Evolutionary conservation across 2,329 filamentous ascomycete genomes (phyloP).

Genomic region (Xylaria sp.): DNA sequence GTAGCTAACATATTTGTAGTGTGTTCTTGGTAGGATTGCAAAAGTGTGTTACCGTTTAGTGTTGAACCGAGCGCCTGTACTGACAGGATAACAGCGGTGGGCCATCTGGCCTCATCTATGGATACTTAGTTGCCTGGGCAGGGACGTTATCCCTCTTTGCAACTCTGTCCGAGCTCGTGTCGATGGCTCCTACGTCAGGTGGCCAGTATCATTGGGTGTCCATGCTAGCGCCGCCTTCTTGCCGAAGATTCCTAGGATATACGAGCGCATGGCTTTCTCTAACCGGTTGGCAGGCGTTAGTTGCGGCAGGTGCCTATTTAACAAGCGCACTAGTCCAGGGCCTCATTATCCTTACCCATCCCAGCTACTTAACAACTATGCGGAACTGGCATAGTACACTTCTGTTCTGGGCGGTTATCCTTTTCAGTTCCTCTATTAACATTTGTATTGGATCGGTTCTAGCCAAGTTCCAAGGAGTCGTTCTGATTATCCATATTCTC

Average conservation of each 20-base stretch:
- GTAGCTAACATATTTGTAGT: slow-evolving; percentile 11
- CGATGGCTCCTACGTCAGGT: slow-evolving; percentile 51
- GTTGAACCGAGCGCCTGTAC: background rate
- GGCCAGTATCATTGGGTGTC: slow-evolving; percentile 44
- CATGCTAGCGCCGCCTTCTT: slow-evolving; percentile 39
- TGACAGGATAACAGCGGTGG: slow-evolving; percentile 33
- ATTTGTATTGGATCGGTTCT: slow-evolving; percentile 44
- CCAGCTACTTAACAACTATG: slow-evolving; percentile 29
- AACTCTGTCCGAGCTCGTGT: slow-evolving; percentile 58
- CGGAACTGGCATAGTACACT: slow-evolving; percentile 40
- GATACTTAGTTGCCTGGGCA: slow-evolving; percentile 62
- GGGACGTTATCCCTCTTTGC: slow-evolving; percentile 59
- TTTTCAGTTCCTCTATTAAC: slow-evolving; percentile 56
- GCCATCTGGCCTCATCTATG: slow-evolving; percentile 61
- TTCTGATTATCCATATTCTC: slow-evolving; percentile 56
- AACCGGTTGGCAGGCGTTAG: slow-evolving; percentile 37
- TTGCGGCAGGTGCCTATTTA: slow-evolving; percentile 33
- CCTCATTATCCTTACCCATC: slow-evolving; percentile 35
- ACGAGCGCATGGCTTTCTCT: slow-evolving; percentile 40
- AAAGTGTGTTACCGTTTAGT: slow-evolving; percentile 22
- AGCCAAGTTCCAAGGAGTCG: slow-evolving; percentile 54
- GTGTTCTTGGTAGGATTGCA: slow-evolving; percentile 33
- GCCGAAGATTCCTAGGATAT: slow-evolving; percentile 37
- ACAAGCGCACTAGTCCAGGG: slow-evolving; percentile 40
- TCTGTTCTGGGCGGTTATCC: slow-evolving; percentile 51